phyloP scores from a whole-genome alignment of 2,329 filamentous ascomycete species.

The Epichloe brachyelytri region DNA sequence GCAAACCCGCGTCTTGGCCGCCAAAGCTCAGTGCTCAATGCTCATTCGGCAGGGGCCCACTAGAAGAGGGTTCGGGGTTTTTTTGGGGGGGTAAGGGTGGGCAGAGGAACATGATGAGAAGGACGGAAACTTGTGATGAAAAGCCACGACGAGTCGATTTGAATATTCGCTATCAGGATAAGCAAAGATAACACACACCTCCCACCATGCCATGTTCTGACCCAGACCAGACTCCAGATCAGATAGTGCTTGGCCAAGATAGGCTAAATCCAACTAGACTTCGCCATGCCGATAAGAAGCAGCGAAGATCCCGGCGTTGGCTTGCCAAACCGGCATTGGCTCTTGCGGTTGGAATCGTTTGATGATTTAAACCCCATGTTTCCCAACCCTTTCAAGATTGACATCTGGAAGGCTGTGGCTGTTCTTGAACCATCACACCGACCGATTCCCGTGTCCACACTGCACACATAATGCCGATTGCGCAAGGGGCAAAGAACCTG shows the following conservation, averaged over 20 bases:
- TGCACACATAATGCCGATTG: not conserved
- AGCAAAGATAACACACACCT: not conserved
- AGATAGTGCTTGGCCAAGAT: not conserved
- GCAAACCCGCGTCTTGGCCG: not conserved
- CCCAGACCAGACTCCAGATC: not conserved
- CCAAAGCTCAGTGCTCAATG: not conserved
- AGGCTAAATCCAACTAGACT: not conserved
- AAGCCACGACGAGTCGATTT: not conserved
- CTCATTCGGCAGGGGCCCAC: not conserved
- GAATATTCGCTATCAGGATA: not conserved
- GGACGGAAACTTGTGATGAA: not conserved
- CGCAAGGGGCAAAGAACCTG: constrained; percentile 23
- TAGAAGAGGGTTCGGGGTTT: not conserved
- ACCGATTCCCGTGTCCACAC: not conserved
- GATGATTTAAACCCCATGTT: not conserved
- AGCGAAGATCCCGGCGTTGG: not conserved
- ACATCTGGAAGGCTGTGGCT: not conserved
- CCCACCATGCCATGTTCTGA: not conserved
- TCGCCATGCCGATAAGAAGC: not conserved
- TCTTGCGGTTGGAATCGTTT: not conserved
- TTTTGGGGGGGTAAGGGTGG: no score
- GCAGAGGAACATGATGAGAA: not conserved
- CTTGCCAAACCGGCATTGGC: not conserved
- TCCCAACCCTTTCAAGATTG: not conserved
- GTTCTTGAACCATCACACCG: no score